These are phyloP conservation scores for Fusarium sp. DNA, from an alignment of 2,329 filamentous ascomycete genomes.

Conservation along the genomic window DNA sequence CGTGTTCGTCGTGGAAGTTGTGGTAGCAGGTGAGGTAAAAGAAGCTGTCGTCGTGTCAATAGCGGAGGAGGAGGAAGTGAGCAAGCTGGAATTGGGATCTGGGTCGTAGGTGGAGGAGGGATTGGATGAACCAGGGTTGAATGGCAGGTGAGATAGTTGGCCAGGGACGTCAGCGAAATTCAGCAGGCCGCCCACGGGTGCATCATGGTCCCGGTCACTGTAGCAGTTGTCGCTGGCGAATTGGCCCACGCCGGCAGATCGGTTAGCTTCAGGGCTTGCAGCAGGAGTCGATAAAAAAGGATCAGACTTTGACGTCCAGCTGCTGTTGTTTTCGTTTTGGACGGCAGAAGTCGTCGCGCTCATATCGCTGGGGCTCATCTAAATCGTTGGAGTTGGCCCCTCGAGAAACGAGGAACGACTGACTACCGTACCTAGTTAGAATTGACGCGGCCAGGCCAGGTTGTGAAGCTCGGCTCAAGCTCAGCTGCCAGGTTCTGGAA, in stretches of 20 bases:
- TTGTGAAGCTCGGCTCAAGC: slow-evolving; percentile 32
- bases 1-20: slow-evolving; percentile 27
- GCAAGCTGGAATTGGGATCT: slow-evolving; percentile 46
- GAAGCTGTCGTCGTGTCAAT: slow-evolving; percentile 44
- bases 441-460: slow-evolving; percentile 33
- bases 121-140: slow-evolving; percentile 50
- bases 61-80: slow-evolving; percentile 41
- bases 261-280: slow-evolving; percentile 33
- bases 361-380: slow-evolving; percentile 45
- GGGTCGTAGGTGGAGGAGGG: slow-evolving; percentile 46
- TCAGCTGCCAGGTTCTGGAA: slow-evolving; percentile 26
- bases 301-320: slow-evolving; percentile 25
- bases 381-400: slow-evolving; percentile 43
- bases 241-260: slow-evolving; percentile 40
- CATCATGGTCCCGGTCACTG: slow-evolving; percentile 49
- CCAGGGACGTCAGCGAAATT: slow-evolving; percentile 51
- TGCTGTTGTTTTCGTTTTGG: slow-evolving; percentile 26
- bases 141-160: slow-evolving; percentile 48
- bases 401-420: slow-evolving; percentile 33
- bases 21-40: slow-evolving; percentile 34
- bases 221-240: slow-evolving; percentile 35
- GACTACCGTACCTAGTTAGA: slow-evolving; percentile 22
- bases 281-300: slow-evolving; percentile 33
- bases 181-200: slow-evolving; percentile 46
- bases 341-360: slow-evolving; percentile 46